Evolutionary conservation across 768 basidiomycete genomes (phyloP).

Genomic region (Pleurotus djamor): DNA sequence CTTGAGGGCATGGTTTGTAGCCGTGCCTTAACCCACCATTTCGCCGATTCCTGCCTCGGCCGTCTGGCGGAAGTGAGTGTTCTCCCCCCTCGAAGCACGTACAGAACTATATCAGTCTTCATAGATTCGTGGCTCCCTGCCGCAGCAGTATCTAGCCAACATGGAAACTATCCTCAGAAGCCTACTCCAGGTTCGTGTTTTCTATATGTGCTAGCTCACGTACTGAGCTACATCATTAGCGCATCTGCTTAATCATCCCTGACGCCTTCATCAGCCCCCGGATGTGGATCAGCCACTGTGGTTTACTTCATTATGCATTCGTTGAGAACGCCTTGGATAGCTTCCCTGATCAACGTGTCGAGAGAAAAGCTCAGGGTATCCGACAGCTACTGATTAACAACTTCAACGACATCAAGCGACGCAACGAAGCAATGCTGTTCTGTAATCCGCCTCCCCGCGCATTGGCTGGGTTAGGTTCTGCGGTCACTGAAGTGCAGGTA

Average conservation of each 20-base stretch:
- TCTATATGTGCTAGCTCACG: not conserved
- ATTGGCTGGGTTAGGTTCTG: constrained; percentile 58
- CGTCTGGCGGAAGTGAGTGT: constrained; percentile 62
- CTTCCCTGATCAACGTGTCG: constrained; percentile 28
- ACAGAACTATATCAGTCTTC: not conserved
- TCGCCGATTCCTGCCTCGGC: constrained; percentile 67
- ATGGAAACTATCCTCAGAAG: constrained; percentile 52
- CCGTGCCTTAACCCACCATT: constrained; percentile 67
- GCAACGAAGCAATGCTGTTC: constrained; percentile 84
- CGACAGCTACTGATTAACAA: constrained; percentile 52
- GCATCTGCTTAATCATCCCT: constrained; percentile 66
- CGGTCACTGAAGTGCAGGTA: constrained; percentile 54
- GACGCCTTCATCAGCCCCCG: constrained; percentile 76
- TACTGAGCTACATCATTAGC: constrained; percentile 30
- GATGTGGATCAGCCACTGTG: constrained; percentile 57
- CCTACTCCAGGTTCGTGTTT: constrained; percentile 55
- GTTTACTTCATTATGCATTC: constrained; percentile 46
- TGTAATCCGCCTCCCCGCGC: constrained; percentile 60
- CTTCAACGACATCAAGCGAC: constrained; percentile 64
- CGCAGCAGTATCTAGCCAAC: constrained; percentile 52
- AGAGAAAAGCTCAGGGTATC: constrained; percentile 39
- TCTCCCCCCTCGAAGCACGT: not conserved
- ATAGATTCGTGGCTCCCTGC: constrained; percentile 54
- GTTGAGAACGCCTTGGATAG: constrained; percentile 32
- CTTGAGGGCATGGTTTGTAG: constrained; percentile 63